Base-by-base conservation (phyloP, 139 green algal species). In the Chlamydomonas applanata region DNA sequence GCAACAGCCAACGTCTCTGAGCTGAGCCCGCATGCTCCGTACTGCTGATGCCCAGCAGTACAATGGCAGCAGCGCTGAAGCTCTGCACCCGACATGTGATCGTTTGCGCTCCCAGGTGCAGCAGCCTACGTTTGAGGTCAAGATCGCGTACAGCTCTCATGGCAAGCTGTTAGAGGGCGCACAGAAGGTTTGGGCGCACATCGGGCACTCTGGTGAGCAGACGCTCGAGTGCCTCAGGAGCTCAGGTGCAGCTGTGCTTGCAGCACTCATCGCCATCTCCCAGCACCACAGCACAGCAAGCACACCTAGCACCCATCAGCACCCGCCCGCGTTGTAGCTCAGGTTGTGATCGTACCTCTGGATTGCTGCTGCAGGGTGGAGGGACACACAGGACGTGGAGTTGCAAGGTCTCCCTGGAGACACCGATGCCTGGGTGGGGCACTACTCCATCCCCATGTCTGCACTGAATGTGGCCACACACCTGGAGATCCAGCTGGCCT, bases 401-500 rank as follows among this genome's bases (percentile, higher is more conserved):
- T 25, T 66, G 25, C 25, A 44, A 4, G n/a, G 53, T 35, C n/a
- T n/a, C 20, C 11, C 35, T 35, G 22, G 20, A 4, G 59, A 20
- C 25, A 5, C 59, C 3, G 59, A 27, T 35, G 25, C 27, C 24
- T 80, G 75, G 75, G 53, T 66, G 59, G 75, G 75, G 40, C 56
- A 56, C 20, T 80, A 80, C 75, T 11, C 34, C 4, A 35, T 80
- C 11, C 75, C 75, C 33, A 19, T 32, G 1, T 33, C 30, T 1
- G 52, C 40, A 2, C 68, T 80, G 7, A 9, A 44, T 7, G 67
- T 71, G 40, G 57, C 57, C 0, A 72, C 56, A 33, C 75, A 75
- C 7, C 32, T 75, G 45, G 75, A 80, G 33, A n/a, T 64, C 22
- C 75, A 80, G 59, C 34, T 80, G 45, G 52, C 69, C 30, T 74